phyloP scores from a whole-genome alignment of 805 yeast species.

The Zygoascus ofunaensis region DNA sequence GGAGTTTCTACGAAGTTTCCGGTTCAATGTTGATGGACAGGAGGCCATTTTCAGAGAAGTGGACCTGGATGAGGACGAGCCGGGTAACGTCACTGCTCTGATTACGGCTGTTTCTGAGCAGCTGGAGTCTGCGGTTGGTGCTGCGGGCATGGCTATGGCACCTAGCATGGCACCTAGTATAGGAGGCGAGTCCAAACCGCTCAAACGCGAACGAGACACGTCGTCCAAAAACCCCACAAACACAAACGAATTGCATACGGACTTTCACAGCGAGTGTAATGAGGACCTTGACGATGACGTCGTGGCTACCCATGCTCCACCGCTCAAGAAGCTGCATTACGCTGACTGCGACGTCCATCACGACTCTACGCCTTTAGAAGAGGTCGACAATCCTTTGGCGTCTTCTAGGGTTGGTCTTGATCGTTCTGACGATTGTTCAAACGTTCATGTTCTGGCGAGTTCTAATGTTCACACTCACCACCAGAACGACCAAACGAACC shows the following conservation, averaged over 20 bases:
- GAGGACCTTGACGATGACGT: neutral
- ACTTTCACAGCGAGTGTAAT: too few relatives aligned
- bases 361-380: neutral
- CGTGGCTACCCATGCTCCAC: neutral
- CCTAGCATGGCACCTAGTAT: too few relatives aligned
- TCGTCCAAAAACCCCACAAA: too few relatives aligned
- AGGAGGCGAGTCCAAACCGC: neutral
- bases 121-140: neutral
- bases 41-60: constrained; percentile 1
- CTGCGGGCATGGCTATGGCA: too few relatives aligned
- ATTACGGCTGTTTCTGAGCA: constrained; percentile 1
- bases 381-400: neutral
- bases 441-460: too few relatives aligned
- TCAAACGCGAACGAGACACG: neutral
- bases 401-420: neutral
- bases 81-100: neutral
- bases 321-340: neutral
- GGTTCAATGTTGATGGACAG: neutral
- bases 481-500: too few relatives aligned
- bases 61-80: neutral
- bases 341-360: neutral
- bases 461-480: too few relatives aligned
- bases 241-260: too few relatives aligned
- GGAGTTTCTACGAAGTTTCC: neutral
- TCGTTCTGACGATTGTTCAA: neutral